These are phyloP conservation scores for Albophoma yamanashiensis DNA, from an alignment of 2,329 filamentous ascomycete genomes.

Conservation along the genomic window DNA sequence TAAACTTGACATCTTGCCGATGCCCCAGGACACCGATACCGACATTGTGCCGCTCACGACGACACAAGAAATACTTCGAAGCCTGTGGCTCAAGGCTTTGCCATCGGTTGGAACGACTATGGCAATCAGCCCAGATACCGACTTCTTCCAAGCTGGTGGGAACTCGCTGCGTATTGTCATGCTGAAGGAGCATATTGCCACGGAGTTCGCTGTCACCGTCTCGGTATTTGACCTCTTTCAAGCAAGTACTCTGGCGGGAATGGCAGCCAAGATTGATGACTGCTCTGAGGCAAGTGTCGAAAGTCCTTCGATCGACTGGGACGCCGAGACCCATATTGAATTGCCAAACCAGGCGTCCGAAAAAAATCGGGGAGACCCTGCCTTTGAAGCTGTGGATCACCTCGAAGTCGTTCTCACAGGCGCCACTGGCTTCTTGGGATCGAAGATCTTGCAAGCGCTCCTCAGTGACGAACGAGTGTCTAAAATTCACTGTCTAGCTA, in stretches of 20 bases:
- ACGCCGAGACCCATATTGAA: constrained; percentile 8
- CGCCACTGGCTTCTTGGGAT: constrained; percentile 5
- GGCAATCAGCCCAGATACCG: constrained; percentile 10
- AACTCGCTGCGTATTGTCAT: constrained; percentile 27
- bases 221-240: constrained; percentile 24
- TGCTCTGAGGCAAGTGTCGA: constrained; percentile 1
- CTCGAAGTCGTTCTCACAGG: constrained; percentile 2
- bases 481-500: constrained; percentile 32
- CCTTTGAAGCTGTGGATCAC: neutral
- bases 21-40: constrained; percentile 6
- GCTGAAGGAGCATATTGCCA: constrained; percentile 22
- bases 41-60: constrained; percentile 6
- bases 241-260: constrained; percentile 22
- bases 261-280: constrained; percentile 21
- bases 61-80: constrained; percentile 6
- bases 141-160: constrained; percentile 31
- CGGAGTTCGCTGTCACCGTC: constrained; percentile 17
- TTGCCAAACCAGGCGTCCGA: neutral
- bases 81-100: constrained; percentile 4
- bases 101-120: neutral
- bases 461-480: constrained; percentile 15
- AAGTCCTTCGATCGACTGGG: constrained; percentile 14
- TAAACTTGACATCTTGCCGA: constrained; percentile 12
- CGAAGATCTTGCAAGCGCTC: constrained; percentile 1
- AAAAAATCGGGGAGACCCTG: neutral